These are phyloP conservation scores for Herpetospermum pedunculosum DNA, from an alignment of 306 rosid genomes.

Conservation along the genomic window DNA sequence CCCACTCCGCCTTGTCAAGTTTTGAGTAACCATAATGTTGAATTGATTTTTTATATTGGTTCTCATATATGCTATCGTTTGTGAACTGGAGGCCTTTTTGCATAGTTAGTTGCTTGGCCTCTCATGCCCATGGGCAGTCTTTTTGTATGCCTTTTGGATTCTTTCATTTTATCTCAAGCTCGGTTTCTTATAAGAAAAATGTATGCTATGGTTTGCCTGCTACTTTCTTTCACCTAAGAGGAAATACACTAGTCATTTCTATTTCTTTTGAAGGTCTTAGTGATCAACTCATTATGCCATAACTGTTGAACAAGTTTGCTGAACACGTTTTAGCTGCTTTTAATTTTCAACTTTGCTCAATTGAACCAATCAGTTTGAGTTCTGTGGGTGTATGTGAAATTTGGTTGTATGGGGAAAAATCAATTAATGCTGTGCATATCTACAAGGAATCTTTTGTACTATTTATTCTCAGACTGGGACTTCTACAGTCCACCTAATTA, in stretches of 20 bases:
- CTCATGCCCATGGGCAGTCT: not conserved
- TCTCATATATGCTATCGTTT: conserved; percentile 1
- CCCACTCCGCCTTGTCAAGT: not conserved
- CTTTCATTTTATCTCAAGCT: not conserved
- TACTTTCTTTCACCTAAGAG: not conserved
- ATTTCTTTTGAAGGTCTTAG: not conserved
- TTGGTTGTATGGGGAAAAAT: not conserved
- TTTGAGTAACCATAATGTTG: not conserved
- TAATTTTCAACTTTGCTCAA: not conserved
- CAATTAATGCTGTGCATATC: not conserved
- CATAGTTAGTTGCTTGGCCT: not conserved
- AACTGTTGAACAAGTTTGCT: not conserved
- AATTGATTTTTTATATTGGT: not conserved
- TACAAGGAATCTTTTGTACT: not conserved
- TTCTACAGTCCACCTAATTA: not conserved
- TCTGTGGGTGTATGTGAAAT: not conserved
- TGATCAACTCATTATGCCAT: not conserved
- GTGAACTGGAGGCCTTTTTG: not conserved
- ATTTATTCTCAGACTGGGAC: not conserved
- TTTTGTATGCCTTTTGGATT: too few relatives aligned
- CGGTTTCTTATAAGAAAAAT: not conserved
- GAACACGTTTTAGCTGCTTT: not conserved
- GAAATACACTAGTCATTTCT: not conserved
- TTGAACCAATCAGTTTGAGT: not conserved
- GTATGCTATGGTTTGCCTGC: not conserved